Evolutionary conservation across 192 early-diverging fungal species (phyloP).

Genomic region (Gigaspora rosea): DNA sequence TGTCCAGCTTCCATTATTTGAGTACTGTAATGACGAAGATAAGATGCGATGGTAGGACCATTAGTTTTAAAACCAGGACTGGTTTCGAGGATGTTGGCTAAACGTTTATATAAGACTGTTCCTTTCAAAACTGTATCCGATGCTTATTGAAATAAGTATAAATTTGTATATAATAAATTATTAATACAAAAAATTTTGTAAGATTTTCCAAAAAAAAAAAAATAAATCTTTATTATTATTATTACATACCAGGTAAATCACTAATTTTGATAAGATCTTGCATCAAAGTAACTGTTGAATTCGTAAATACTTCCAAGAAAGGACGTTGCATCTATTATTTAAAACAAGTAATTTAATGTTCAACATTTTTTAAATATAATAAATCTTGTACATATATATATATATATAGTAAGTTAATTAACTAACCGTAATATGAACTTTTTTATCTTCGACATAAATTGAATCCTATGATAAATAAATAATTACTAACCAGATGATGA

Average conservation of each 20-base stretch:
- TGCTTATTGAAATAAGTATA: not conserved
- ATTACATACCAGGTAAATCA: slow-evolving; percentile 13
- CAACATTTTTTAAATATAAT: not conserved
- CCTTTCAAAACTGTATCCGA: not conserved
- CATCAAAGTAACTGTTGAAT: not conserved
- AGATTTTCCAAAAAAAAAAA: not conserved
- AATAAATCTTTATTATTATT: too few species aligned
- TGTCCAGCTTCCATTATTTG: slow-evolving; percentile 19
- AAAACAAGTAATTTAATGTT: not conserved
- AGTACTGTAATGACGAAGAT: not conserved
- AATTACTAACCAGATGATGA: not conserved
- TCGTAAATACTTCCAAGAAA: not conserved
- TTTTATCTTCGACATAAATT: slow-evolving; percentile 2
- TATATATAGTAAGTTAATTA: not conserved
- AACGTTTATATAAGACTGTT: not conserved
- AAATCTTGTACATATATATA: too few species aligned
- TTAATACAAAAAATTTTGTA: not conserved
- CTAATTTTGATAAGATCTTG: not conserved
- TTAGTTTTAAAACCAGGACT: slow-evolving; percentile 1
- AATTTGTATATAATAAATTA: not conserved
- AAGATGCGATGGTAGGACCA: not conserved
- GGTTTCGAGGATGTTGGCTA: slow-evolving; percentile 19
- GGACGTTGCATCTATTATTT: not conserved
- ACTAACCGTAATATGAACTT: not conserved
- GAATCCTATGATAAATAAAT: not conserved